Evolutionary conservation across 164 flowering plant species (phyloP), one percentile per base, ranked within the genome.

Genomic region (Nelumbo lutea): DNA sequence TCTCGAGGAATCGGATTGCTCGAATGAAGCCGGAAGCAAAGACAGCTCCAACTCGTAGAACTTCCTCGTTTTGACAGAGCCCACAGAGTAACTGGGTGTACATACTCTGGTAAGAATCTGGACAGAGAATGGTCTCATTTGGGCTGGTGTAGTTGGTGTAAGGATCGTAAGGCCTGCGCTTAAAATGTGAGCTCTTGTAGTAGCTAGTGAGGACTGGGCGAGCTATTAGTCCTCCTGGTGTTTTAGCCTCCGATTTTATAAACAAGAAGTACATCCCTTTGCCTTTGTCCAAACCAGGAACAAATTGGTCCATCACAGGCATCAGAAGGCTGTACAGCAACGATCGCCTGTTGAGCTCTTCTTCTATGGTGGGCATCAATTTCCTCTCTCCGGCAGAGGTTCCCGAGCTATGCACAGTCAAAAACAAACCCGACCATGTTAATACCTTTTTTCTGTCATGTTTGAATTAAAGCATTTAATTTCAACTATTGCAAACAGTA

Each of bases 61-160:
- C 98, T 48, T 95, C 92, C 3, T 77, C 75, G 87, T 82, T 74
- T 41, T 84, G 96, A 66, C 70, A 81, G 3, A 95, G 86, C 48
- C 98, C 98, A 66, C 97, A 89, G 42, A 94, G 90, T 79, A 94
- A 56, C 67, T 94, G 98, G 15, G 98, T 82, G 72, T 94, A 94
- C 96, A 94, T 95, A 80, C 96, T 88, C 63, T 95, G 98, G 88
- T 86, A 90, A 14, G 97, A 87, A 68, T 95, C 98, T 1, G 83
- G 68, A 73, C 94, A 92, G 58, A 95, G 88, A 59, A 92, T 89
- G 83, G 97, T 76, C 65, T 92, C 93, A 74, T 90, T 89, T 4
- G 97, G 98, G 87, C 92, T 87, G 1, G 98, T 95, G 85, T 92
- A 95, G 80, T 89, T 85, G 62, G 95, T 89, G 84, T 92, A 92